These are phyloP conservation scores for Dothistroma pini DNA, from an alignment of 2,329 filamentous ascomycete genomes.

Conservation along the genomic window DNA sequence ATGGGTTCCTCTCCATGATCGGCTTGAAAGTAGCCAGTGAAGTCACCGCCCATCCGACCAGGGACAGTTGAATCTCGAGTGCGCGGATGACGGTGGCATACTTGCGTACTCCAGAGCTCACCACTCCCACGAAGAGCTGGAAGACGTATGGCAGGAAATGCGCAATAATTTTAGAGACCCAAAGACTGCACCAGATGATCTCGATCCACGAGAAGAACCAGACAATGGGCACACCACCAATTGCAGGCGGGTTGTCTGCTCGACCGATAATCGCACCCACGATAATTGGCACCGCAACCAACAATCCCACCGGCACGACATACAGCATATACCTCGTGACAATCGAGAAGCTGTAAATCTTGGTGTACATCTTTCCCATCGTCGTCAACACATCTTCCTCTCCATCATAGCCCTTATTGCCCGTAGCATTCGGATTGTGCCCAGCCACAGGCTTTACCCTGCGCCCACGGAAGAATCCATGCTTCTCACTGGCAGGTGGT, in stretches of 20 bases:
- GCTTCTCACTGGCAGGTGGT: conserved; percentile 36
- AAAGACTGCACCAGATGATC: conserved; percentile 61
- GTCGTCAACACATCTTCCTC: conserved; percentile 56
- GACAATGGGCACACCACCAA: conserved; percentile 54
- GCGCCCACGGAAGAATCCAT: conserved; percentile 37
- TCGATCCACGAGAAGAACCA: conserved; percentile 66
- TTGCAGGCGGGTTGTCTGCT: conserved; percentile 40
- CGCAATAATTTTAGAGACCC: conserved; percentile 58
- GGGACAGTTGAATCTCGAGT: conserved; percentile 58
- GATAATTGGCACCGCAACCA: conserved; percentile 62
- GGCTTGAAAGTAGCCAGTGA: conserved; percentile 59
- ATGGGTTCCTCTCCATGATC: conserved; percentile 40
- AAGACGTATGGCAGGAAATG: conserved; percentile 58
- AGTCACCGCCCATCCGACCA: conserved; percentile 58
- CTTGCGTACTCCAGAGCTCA: conserved; percentile 62
- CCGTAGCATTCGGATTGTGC: conserved; percentile 16
- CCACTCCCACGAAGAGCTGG: conserved; percentile 58
- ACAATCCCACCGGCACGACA: conserved; percentile 53
- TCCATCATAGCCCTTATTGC: conserved; percentile 36
- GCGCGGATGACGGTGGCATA: conserved; percentile 57
- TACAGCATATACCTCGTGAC: conserved; percentile 63
- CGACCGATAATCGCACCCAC: conserved; percentile 50
- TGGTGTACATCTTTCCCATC: conserved; percentile 59
- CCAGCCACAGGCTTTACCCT: conserved; percentile 35
- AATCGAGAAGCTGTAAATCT: conserved; percentile 60